Evolutionary conservation across 164 flowering plant species (phyloP).

Genomic region (Vitis rotundifolia): DNA sequence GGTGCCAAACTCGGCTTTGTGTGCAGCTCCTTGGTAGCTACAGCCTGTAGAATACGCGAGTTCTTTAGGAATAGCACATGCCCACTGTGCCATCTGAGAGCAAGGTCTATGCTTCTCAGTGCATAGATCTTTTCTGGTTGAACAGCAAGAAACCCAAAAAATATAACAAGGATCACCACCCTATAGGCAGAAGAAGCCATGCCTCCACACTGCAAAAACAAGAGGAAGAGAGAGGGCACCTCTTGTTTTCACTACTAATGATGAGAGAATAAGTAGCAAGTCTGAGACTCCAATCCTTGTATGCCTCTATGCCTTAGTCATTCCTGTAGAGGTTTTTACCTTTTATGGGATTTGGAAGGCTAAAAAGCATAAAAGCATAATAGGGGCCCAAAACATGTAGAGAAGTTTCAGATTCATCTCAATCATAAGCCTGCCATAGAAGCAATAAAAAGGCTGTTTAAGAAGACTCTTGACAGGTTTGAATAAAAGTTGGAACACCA

Average conservation of each 20-base stretch:
- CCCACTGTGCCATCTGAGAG: conserved; percentile 37
- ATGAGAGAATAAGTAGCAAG: conserved; percentile 21
- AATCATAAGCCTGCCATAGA: conserved; percentile 70
- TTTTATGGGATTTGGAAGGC: conserved; percentile 40
- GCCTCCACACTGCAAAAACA: conserved; percentile 10
- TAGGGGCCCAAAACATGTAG: conserved; percentile 38
- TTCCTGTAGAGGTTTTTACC: conserved; percentile 31
- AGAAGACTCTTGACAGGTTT: conserved; percentile 62
- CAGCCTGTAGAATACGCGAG: conserved; percentile 24
- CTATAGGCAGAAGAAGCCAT: conserved; percentile 43
- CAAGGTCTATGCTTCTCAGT: conserved; percentile 49
- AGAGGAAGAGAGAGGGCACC: conserved; percentile 7
- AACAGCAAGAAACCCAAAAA: conserved; percentile 40
- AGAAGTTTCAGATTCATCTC: conserved; percentile 58
- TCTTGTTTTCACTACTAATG: conserved; percentile 12
- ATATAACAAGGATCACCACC: conserved; percentile 39
- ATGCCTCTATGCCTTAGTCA: conserved; percentile 16
- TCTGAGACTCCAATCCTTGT: conserved; percentile 13
- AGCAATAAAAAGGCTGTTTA: conserved; percentile 64
- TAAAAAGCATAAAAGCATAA: conserved; percentile 44
- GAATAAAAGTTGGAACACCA: conserved; percentile 65
- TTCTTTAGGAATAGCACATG: conserved; percentile 3
- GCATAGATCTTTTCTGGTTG: conserved; percentile 48
- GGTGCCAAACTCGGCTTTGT: conserved; percentile 36
- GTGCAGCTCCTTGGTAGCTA: conserved; percentile 28